Evolutionary conservation across 2,329 filamentous ascomycete species (phyloP).

Genomic region (Pezicula carpinea): DNA sequence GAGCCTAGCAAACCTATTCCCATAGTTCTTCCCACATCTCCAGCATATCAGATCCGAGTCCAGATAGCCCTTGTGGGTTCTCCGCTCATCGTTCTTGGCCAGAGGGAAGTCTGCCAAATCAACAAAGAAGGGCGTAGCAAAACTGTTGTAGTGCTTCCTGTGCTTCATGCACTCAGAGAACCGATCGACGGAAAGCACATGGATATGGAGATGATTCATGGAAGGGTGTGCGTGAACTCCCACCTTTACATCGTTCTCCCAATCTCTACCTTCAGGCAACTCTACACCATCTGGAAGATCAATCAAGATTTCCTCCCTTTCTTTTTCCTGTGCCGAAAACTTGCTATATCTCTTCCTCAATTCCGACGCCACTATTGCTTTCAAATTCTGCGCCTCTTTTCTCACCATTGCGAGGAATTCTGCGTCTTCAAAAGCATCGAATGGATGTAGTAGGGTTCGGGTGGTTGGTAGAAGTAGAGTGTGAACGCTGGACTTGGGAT

Average conservation of each 20-base stretch:
- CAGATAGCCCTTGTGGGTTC: conserved; percentile 56
- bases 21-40: conserved; percentile 73
- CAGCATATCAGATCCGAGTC: conserved; percentile 70
- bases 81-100: conserved; percentile 56
- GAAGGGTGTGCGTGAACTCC: conserved; percentile 85
- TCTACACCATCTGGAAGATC: conserved; percentile 41
- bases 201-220: conserved; percentile 90
- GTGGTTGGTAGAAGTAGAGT: conserved; percentile 77
- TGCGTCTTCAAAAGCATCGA: conserved; percentile 68
- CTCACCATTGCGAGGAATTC: conserved; percentile 63
- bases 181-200: conserved; percentile 80
- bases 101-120: conserved; percentile 76
- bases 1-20: conserved; percentile 66
- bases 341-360: conserved; percentile 64
- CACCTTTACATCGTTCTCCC: conserved; percentile 66
- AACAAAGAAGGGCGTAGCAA: conserved; percentile 81
- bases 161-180: conserved; percentile 68
- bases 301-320: conserved; percentile 59
- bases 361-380: conserved; percentile 65
- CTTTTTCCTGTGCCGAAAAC: conserved; percentile 57
- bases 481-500: conserved; percentile 81
- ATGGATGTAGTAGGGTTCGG: conserved; percentile 64
- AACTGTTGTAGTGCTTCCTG: conserved; percentile 88
- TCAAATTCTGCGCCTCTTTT: conserved; percentile 56
- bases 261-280: conserved; percentile 72